Conservation (phyloP, 495 filamentous ascomycete species). For the Hypoxylon perforatum region DNA sequence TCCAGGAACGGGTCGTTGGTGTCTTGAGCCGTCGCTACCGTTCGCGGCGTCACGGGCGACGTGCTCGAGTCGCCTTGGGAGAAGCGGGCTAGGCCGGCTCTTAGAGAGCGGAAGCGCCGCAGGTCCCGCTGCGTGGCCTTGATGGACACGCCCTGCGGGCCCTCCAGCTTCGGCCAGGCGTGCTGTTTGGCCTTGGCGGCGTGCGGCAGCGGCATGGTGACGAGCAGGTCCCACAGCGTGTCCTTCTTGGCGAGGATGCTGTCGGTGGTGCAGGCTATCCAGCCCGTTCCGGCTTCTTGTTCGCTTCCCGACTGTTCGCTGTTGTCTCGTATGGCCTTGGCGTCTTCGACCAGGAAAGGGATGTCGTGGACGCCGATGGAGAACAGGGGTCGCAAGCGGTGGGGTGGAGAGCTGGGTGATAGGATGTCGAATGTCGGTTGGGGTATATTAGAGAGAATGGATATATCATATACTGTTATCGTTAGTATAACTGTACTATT, state of each 20-base stretch:
- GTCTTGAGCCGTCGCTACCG: slow-evolving; percentile 24
- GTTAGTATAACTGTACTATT: slow-evolving; percentile 9
- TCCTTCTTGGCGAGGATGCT: slow-evolving; percentile 87
- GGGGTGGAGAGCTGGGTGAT: slow-evolving; percentile 65
- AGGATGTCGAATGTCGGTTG: slow-evolving; percentile 72
- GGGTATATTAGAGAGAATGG: slow-evolving; percentile 84
- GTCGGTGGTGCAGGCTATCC: slow-evolving; percentile 96
- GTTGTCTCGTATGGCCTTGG: slow-evolving; percentile 49
- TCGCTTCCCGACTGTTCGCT: slow-evolving; percentile 31
- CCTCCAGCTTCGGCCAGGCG: slow-evolving; percentile 80
- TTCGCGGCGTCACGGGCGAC: slow-evolving; percentile 46
- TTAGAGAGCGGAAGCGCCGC: slow-evolving; percentile 79
- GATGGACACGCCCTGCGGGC: slow-evolving; percentile 67
- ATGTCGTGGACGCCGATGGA: slow-evolving; percentile 94
- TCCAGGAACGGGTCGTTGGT: slow-evolving; percentile 49
- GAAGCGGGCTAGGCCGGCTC: slow-evolving; percentile 69
- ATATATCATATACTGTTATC: slow-evolving; percentile 85
- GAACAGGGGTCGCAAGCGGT: slow-evolving; percentile 86
- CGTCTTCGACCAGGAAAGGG: slow-evolving; percentile 71
- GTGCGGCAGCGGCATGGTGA: slow-evolving; percentile 77
- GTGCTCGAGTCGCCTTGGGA: slow-evolving; percentile 48
- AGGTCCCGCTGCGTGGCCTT: slow-evolving; percentile 93
- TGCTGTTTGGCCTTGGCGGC: slow-evolving; percentile 64
- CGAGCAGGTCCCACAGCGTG: slow-evolving; percentile 85
- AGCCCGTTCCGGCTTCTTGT: slow-evolving; percentile 70